These are phyloP conservation scores for Pleochaeta shiraiana DNA, from an alignment of 2,329 filamentous ascomycete species.

Conservation along the genomic window DNA sequence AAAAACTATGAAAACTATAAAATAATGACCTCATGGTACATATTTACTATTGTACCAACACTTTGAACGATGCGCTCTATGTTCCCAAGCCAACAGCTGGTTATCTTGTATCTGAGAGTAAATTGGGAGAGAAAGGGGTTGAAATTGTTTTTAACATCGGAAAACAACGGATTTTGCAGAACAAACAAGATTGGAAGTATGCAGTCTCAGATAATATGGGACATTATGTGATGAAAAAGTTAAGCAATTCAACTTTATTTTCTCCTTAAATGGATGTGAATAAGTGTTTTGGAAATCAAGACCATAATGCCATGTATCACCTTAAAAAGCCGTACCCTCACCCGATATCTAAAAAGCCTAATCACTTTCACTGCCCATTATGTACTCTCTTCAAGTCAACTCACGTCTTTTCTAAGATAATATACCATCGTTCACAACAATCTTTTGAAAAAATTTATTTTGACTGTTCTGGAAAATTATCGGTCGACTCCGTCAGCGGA, in stretches of 20 bases:
- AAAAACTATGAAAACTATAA: too few species aligned
- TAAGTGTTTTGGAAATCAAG: too few species aligned
- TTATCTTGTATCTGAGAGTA: not conserved
- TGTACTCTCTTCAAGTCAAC: not conserved
- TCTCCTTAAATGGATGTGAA: not conserved
- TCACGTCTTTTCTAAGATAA: too few species aligned
- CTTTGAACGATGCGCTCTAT: not conserved
- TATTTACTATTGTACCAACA: too few species aligned
- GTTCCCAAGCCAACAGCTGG: not conserved
- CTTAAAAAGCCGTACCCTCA: not conserved
- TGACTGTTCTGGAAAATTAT: too few species aligned
- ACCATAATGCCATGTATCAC: not conserved
- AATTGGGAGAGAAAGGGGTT: not conserved
- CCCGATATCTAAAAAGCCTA: not conserved
- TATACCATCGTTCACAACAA: too few species aligned
- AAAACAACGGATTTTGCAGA: not conserved
- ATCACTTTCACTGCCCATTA: not conserved
- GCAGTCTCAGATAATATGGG: too few species aligned
- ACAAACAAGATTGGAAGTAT: too few species aligned
- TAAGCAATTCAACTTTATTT: not conserved
- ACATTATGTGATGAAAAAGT: too few species aligned
- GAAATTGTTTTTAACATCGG: not conserved
- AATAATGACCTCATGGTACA: too few species aligned
- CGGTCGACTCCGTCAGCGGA: too few species aligned
- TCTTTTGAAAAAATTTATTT: too few species aligned